phyloP scores from a whole-genome alignment of 352 stramenopile species.

The Aphanomyces cochlioides region DNA sequence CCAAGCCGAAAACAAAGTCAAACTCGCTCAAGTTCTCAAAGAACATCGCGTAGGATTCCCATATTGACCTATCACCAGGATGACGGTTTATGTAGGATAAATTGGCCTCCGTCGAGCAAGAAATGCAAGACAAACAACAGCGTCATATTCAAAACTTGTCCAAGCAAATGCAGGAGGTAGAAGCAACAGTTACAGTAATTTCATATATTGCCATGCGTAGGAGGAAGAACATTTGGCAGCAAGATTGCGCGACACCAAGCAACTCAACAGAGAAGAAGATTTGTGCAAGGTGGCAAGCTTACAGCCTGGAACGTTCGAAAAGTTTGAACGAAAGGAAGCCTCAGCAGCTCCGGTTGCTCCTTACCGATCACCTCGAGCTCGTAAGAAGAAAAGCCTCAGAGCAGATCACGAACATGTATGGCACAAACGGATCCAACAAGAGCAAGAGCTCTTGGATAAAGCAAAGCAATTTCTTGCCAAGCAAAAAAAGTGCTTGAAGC shows the following conservation, averaged over 20 bases:
- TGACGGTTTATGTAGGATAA: slow-evolving; percentile 37
- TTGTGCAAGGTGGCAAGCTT: slow-evolving; percentile 11
- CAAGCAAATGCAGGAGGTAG: slow-evolving; percentile 47
- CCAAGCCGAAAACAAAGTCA: slow-evolving; percentile 28
- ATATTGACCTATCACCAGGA: not conserved
- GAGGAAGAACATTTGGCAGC: slow-evolving; percentile 27
- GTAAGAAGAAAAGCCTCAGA: not conserved
- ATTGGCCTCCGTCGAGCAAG: slow-evolving; percentile 49
- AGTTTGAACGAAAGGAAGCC: not conserved
- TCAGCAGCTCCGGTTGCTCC: not conserved
- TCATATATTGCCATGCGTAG: not conserved
- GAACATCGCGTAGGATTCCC: not conserved
- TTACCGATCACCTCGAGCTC: not conserved
- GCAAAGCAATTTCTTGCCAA: slow-evolving; percentile 37
- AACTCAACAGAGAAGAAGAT: slow-evolving; percentile 25
- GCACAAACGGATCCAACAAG: slow-evolving; percentile 11
- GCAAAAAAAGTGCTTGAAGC: slow-evolving; percentile 22
- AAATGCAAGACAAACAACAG: slow-evolving; percentile 46
- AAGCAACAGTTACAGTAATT: not conserved
- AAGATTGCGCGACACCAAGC: slow-evolving; percentile 19
- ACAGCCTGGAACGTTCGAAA: slow-evolving; percentile 6
- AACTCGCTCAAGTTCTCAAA: slow-evolving; percentile 27
- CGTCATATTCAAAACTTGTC: slow-evolving; percentile 46
- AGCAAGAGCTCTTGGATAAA: slow-evolving; percentile 53
- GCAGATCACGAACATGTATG: slow-evolving; percentile 12